Conservation (phyloP, 2,329 filamentous ascomycete species). For the Aspergillus neotritici region DNA sequence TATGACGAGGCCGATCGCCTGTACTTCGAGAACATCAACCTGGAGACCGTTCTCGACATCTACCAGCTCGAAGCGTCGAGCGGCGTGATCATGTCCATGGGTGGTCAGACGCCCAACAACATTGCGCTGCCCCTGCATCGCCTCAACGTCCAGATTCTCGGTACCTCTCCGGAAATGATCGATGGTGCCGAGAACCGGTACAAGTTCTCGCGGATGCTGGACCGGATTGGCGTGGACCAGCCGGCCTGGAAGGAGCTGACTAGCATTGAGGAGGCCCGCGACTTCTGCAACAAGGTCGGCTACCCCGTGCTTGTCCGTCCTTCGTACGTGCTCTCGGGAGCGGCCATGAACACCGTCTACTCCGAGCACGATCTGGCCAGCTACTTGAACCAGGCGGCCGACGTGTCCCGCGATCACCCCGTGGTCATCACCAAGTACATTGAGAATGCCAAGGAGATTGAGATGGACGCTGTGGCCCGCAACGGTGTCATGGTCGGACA, state of each 20-base stretch:
- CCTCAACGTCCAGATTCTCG: conserved; percentile 84
- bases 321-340: conserved; percentile 93
- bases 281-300: conserved; percentile 80
- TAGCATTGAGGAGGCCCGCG: conserved; percentile 81
- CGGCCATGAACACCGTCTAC: conserved; percentile 99
- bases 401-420: conserved; percentile 90
- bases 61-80: conserved; percentile 79
- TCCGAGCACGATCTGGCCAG: conserved; percentile 85
- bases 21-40: conserved; percentile 92
- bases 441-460: conserved; percentile 97
- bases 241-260: conserved; percentile 97
- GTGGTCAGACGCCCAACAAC: conserved; percentile 96
- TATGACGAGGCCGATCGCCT: conserved; percentile 91
- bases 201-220: conserved; percentile 98
- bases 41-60: conserved; percentile 88
- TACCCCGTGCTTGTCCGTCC: conserved; percentile 94
- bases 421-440: conserved; percentile 99
- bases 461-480: conserved; percentile 96
- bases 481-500: conserved; percentile 87
- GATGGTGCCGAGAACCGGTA: conserved; percentile 95
- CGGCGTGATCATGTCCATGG: conserved; percentile 91
- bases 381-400: conserved; percentile 83
- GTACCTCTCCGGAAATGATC: conserved; percentile 98
- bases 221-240: conserved; percentile 90
- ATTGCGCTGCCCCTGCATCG: conserved; percentile 86